Evolutionary conservation across 148 eudicot genomes (phyloP), one percentile per base, ranked within the genome.

Genomic region (Rhododendron williamsianum): DNA sequence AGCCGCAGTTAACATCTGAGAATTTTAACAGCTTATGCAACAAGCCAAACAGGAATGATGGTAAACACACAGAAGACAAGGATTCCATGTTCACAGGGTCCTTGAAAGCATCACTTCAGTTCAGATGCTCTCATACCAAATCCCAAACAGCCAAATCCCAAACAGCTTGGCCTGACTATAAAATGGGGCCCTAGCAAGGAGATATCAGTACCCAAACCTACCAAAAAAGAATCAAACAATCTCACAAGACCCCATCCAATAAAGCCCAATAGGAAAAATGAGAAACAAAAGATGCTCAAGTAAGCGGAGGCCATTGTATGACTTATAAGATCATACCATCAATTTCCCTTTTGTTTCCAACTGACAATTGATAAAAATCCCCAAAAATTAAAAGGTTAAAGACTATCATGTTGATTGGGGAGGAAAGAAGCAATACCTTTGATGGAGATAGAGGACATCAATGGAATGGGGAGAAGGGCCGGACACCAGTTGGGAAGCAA

Each of bases 371-470:
- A 58, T 58, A 18, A 4, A 58, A 58, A 58, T 58, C 25, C n/a
- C 65, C 19, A 19, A 58, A 58, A 19, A 18, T 6, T 16, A 58
- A 58, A 58, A 43, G 6, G 46, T 6, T 43, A 43, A 48, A 8
- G 51, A 1, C 51, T 48, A 48, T n/a, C 69, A 23, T 60, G n/a
- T 23, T 60, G 69, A 60, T 60, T 60, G 9, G 69, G 9, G 12
- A n/a, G 27, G 38, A 30, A 16, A 71, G 45, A 71, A 30, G 19
- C 21, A 79, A 74, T 91, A 96, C 99, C 98, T 91, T 84, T 87
- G 91, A 82, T 91, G 86, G 58, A 87, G 91, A 87, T 88, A 93
- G 69, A 91, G 92, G 81, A 86, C 83, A 89, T 94, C 95, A 87
- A 92, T 85, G 76, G 94, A 88, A 81, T 89, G 73, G 45, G 92